Percentiles rank a stretch among this genome's conserved stretches.
These are phyloP conservation scores for Cajanus cajan DNA, from an alignment of 306 rosid genomes.

Conservation along the genomic window DNA sequence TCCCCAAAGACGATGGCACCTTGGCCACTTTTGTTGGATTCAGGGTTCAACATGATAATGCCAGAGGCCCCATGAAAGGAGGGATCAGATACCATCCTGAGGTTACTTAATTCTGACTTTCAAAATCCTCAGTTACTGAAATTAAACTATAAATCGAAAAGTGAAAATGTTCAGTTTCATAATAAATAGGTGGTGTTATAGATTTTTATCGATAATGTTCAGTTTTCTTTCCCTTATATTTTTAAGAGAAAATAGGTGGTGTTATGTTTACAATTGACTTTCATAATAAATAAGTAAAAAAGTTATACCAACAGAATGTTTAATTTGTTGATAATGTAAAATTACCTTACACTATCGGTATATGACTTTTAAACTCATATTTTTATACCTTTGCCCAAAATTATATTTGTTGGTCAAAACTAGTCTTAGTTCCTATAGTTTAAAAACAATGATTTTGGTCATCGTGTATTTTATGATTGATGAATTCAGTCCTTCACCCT, in stretches of 20 bases:
- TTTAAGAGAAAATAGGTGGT: too few species aligned
- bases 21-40: slow-evolving; percentile 84
- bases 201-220: background rate
- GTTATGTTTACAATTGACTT: too few species aligned
- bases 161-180: background rate
- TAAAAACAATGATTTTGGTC: background rate
- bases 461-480: background rate
- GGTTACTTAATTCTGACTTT: slow-evolving; percentile 40
- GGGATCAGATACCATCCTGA: slow-evolving; percentile 99
- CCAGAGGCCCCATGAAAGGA: slow-evolving; percentile 99
- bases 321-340: too few species aligned
- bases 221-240: background rate
- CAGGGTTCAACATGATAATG: slow-evolving; percentile 94
- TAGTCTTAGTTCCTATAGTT: background rate
- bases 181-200: background rate
- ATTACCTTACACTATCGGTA: too few species aligned
- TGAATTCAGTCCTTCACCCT: background rate
- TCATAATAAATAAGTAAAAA: too few species aligned
- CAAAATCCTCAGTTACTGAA: background rate
- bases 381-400: background rate
- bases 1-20: slow-evolving; percentile 90
- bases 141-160: background rate
- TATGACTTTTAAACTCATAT: too few species aligned
- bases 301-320: too few species aligned
- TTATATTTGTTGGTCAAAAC: background rate